These are phyloP conservation scores for Solanum chacoense DNA, from an alignment of 305 asterid species.

Conservation along the genomic window DNA sequence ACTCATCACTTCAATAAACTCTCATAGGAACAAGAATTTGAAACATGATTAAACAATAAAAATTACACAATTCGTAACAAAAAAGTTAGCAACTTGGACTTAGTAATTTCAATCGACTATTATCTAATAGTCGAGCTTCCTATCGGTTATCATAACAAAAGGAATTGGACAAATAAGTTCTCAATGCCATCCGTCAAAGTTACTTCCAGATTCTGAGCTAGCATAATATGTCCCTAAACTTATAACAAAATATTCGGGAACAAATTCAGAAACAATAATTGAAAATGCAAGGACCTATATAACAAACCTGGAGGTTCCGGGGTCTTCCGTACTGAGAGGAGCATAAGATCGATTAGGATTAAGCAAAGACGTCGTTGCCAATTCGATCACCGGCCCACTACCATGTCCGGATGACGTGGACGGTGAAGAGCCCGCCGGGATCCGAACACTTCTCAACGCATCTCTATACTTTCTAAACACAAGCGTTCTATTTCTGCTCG, in stretches of 20 bases:
- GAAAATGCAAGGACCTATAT: not conserved
- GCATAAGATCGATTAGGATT: slow-evolving; percentile 71
- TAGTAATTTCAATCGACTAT: not conserved
- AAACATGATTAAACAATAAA: not conserved
- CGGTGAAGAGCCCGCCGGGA: slow-evolving; percentile 52
- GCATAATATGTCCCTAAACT: not conserved
- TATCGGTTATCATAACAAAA: not conserved
- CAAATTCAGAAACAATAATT: not conserved
- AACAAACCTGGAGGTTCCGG: slow-evolving; percentile 75
- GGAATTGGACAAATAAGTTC: not conserved
- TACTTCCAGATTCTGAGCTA: not conserved
- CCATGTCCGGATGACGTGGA: slow-evolving; percentile 33
- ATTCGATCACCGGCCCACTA: slow-evolving; percentile 85
- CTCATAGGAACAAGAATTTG: not conserved
- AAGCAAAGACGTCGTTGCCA: slow-evolving; percentile 75
- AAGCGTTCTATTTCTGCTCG: slow-evolving; percentile 87
- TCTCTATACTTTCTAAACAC: slow-evolving; percentile 80
- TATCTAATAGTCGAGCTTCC: not conserved
- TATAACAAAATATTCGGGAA: not conserved
- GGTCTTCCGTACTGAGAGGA: slow-evolving; percentile 91
- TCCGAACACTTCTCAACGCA: slow-evolving; percentile 85
- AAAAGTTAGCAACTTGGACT: not conserved
- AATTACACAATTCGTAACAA: not conserved
- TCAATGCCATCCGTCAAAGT: not conserved
- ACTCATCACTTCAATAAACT: not conserved